Evolutionary conservation across 179 eudicot genomes (phyloP).

Genomic region (Amaranthus tricolor): DNA sequence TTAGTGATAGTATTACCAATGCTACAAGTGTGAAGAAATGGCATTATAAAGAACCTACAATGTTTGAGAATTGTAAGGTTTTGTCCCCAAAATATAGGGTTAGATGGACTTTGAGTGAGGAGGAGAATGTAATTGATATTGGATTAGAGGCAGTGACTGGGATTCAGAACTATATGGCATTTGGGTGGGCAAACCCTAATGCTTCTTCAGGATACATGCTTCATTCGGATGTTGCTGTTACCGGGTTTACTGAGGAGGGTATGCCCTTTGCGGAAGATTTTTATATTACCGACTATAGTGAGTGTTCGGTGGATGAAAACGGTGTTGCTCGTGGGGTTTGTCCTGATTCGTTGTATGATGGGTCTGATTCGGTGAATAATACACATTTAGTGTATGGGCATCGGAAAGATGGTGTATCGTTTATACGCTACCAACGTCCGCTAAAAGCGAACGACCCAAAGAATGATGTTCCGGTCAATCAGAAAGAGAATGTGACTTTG

Average conservation of each 20-base stretch:
- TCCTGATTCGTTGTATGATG: slow-evolving; percentile 62
- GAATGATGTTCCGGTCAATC: slow-evolving; percentile 61
- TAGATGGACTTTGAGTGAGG: slow-evolving; percentile 73
- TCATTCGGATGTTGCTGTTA: slow-evolving; percentile 67
- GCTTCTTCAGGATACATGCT: slow-evolving; percentile 56
- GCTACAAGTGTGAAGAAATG: slow-evolving; percentile 19
- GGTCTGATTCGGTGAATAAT: slow-evolving; percentile 56
- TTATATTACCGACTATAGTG: slow-evolving; percentile 67
- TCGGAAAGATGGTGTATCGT: slow-evolving; percentile 84
- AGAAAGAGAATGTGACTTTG: slow-evolving; percentile 53
- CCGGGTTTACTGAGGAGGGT: slow-evolving; percentile 78
- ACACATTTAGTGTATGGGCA: slow-evolving; percentile 79
- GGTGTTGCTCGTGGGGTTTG: slow-evolving; percentile 71
- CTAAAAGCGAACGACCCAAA: slow-evolving; percentile 58
- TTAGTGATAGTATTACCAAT: slow-evolving; percentile 15
- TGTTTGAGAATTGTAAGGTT: slow-evolving; percentile 79
- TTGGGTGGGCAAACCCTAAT: slow-evolving; percentile 89
- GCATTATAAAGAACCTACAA: slow-evolving; percentile 55
- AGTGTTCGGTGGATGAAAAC: slow-evolving; percentile 56
- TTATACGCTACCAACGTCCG: slow-evolving; percentile 60
- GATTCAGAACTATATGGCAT: slow-evolving; percentile 78
- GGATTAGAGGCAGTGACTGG: slow-evolving; percentile 79
- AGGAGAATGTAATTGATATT: slow-evolving; percentile 56
- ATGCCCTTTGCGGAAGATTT: slow-evolving; percentile 83
- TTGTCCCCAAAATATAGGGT: slow-evolving; percentile 60